phyloP scores from a whole-genome alignment of 352 stramenopile species.

The Discostella stelligera region DNA sequence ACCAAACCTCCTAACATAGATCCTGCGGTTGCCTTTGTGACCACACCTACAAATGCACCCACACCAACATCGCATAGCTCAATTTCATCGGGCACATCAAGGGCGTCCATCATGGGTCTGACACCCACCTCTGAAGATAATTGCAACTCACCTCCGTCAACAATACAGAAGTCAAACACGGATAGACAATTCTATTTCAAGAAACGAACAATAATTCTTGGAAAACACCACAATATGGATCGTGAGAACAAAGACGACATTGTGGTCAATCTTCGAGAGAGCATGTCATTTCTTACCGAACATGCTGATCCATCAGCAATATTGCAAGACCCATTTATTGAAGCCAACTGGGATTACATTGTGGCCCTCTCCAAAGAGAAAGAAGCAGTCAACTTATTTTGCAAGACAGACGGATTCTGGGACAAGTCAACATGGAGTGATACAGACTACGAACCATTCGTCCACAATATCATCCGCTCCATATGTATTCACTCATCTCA shows the following conservation, averaged over 20 bases:
- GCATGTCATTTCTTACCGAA: too few species aligned
- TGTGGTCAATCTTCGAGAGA: too few species aligned
- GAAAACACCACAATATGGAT: not conserved
- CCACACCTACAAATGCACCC: too few species aligned
- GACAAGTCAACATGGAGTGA: constrained; percentile 8
- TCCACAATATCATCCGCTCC: not conserved
- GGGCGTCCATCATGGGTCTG: too few species aligned
- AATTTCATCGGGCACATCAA: too few species aligned
- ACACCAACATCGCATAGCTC: too few species aligned
- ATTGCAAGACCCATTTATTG: constrained; percentile 1
- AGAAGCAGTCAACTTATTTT: not conserved
- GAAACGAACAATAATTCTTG: not conserved
- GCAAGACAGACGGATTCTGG: constrained; percentile 5
- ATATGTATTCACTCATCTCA: constrained; percentile 11
- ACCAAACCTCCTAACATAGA: too few species aligned
- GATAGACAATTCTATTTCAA: not conserved
- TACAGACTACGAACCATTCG: not conserved
- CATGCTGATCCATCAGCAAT: not conserved
- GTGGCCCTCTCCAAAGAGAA: not conserved
- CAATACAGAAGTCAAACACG: too few species aligned
- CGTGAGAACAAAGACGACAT: not conserved
- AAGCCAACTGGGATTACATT: not conserved
- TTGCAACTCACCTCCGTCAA: too few species aligned
- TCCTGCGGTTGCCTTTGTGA: too few species aligned
- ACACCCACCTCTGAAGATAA: too few species aligned